These are phyloP conservation scores for Glaciozyma antarctica DNA, from an alignment of 768 basidiomycete genomes.

Conservation along the genomic window DNA sequence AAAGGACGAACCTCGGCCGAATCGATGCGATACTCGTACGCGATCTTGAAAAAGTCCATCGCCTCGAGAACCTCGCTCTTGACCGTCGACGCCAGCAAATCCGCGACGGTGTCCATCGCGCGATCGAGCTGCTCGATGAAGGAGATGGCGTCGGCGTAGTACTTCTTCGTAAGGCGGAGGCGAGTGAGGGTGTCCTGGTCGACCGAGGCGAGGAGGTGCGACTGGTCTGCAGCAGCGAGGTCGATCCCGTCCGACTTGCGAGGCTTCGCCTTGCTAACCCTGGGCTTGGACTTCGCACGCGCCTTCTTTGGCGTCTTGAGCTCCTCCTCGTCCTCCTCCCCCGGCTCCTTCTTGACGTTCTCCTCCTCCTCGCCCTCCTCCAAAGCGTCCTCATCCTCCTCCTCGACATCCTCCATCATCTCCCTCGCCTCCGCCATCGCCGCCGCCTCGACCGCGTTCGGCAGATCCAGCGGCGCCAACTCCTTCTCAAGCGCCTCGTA, in stretches of 20 bases:
- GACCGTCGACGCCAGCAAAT: constrained; percentile 67
- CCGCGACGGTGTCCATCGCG: constrained; percentile 60
- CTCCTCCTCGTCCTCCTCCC: constrained; percentile 38
- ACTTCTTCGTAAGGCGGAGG: constrained; percentile 68
- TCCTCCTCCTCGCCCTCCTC: constrained; percentile 38
- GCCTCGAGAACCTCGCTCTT: constrained; percentile 45
- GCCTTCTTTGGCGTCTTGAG: constrained; percentile 31
- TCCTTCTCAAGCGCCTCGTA: constrained; percentile 57
- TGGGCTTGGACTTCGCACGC: constrained; percentile 33
- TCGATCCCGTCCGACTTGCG: constrained; percentile 51
- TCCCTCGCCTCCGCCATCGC: constrained; percentile 41
- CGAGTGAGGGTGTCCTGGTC: constrained; percentile 57
- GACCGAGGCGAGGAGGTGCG: constrained; percentile 61
- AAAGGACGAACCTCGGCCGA: constrained; percentile 55
- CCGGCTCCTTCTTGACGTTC: constrained; percentile 44
- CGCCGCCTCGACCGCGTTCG: constrained; percentile 44
- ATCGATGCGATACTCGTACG: constrained; percentile 69
- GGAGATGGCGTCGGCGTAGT: constrained; percentile 69
- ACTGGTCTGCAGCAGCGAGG: constrained; percentile 51
- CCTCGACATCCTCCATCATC: constrained; percentile 51
- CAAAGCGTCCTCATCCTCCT: constrained; percentile 39
- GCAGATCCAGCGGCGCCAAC: constrained; percentile 59
- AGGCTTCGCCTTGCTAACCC: constrained; percentile 35
- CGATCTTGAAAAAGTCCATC: constrained; percentile 70
- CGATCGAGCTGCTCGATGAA: constrained; percentile 66